Conservation (phyloP, 2,329 filamentous ascomycete species). For the Zasmidium angulare region DNA sequence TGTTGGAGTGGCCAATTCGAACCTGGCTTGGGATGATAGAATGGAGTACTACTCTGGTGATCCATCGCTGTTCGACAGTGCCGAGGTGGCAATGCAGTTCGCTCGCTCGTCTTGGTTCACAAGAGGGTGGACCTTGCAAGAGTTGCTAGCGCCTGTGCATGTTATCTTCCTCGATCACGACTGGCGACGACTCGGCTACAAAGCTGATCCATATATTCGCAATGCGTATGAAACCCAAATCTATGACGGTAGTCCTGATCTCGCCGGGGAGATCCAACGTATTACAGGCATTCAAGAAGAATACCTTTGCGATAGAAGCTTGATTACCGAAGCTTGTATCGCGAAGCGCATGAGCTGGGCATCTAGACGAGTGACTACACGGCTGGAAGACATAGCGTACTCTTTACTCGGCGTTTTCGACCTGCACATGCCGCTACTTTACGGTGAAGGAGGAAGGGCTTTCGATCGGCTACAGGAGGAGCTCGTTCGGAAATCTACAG, state of each 20-base stretch:
- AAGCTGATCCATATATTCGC: background rate
- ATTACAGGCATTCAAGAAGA: constrained; percentile 15
- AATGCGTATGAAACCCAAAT: background rate
- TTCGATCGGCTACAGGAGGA: constrained; percentile 25
- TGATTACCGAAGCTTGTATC: background rate
- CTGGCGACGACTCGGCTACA: constrained; percentile 14
- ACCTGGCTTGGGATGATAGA: too few relatives aligned
- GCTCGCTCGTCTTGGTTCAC: background rate
- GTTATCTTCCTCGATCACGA: constrained; percentile 19
- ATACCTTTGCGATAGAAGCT: background rate
- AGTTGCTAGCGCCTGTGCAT: constrained; percentile 12
- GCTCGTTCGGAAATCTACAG: constrained; percentile 18
- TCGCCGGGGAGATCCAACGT: constrained; percentile 3
- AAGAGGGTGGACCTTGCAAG: background rate
- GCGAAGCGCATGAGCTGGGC: constrained; percentile 18
- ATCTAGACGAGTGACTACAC: constrained; percentile 8
- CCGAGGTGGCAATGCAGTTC: too few relatives aligned
- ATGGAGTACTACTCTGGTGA: too few relatives aligned
- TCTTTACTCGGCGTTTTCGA: constrained; percentile 47
- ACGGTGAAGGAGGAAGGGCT: constrained; percentile 15
- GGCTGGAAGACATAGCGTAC: constrained; percentile 45
- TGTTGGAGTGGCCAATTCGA: background rate
- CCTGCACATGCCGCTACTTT: constrained; percentile 38
- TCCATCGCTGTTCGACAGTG: too few relatives aligned
- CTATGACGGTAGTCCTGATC: background rate